Base-by-base conservation (phyloP, 345 rosid genomes). In the Microthlaspi erraticum region DNA sequence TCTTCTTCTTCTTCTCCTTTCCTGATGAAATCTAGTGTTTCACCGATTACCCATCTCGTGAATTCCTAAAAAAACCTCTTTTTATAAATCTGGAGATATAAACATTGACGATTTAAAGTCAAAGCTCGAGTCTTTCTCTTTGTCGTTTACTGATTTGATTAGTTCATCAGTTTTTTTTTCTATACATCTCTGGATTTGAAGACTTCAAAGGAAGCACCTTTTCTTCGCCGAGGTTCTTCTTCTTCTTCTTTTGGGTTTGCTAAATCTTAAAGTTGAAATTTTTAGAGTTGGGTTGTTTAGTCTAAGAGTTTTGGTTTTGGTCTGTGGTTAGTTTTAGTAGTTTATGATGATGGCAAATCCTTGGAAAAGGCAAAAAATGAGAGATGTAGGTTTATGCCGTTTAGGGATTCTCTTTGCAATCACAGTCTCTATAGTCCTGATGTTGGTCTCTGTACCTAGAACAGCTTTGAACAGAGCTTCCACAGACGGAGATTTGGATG, bases 341-440 rank as follows among this genome's bases (percentile, higher is more conserved):
- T 56, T 64, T 52, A 3, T 50, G 61, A 0, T 38, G n/a, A 94
- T 94, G 99, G 90, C 83, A 55, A 34, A 61, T 50, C 60, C 70
- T 72, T 68, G 75, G 77, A 91, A 81, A 95, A 94, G 86, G 79
- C 74, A 69, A 46, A 86, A 80, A 56, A 37, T 84, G 63, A 87
- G 75, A 77, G 84, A 75, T 33, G 79, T 80, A 29, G 85, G 81
- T 59, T 70, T 80, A 32, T 87, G 85, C 55, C 87, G 89, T 51
- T 63, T 88, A 41, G 61, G 82, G 29, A 82, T 76, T 72, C 67
- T 89, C 6, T 68, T 79, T 71, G 70, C 78, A 48, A 79, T 87
- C 48, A 87, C 96, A 2, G 29, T 83, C n/a, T 56, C 84, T 43
- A 73, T 86, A 46, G 89, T 82, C 59, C 60, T 77, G 46, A 78